Base-by-base conservation (phyloP, 805 yeast genomes). In the Yamadazyma scolyti region DNA sequence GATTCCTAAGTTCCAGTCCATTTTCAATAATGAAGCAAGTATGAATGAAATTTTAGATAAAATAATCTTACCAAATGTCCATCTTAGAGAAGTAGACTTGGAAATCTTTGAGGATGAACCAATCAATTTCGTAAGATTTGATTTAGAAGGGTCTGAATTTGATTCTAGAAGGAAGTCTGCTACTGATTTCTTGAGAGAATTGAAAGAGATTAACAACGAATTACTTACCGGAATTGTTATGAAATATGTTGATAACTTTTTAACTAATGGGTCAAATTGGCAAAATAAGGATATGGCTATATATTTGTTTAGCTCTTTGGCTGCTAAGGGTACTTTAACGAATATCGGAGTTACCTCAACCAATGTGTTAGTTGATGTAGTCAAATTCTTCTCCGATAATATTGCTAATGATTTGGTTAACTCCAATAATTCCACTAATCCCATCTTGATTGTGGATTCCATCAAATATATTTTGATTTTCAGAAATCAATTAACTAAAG, bases 31-130 rank as follows among this genome's bases (percentile, higher is more conserved):
- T 38, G 72, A 71, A 23, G 75, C 81, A 2, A 53, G 67, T 16
- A 61, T 93, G 47, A 76, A 77, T 43, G 88, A 83, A 51, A 74
- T 93, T 28, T 75, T 89, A 4, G 85, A 82, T 47, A 81, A 83
- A 45, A 82, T 93, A 41, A 78, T 93, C 30, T 68, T 93, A 40
- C 98, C 98, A 22, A 93, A 93, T 54, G 78, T 89, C 46, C 73
- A 79, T 8, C 71, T 93, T 37, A 77, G 97, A 49, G 90, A 83
- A 35, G 70, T 82, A 2, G 99, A 93, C 52, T 87, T 86, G 48
- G 98, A 94, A 56, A 58, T 81, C 39, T 90, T 93, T 56, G 98
- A 93, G 58, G 98, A 93, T 58, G 98, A 93, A 52, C 98, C 98
- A 21, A 82, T 93, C 33, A 94, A 86, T 48, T 93, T 72, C 52